Percentiles rank a stretch among this genome's conserved stretches.
These are phyloP conservation scores for Tricholoma flavovirens DNA, from an alignment of 768 basidiomycete genomes.

Conservation along the genomic window DNA sequence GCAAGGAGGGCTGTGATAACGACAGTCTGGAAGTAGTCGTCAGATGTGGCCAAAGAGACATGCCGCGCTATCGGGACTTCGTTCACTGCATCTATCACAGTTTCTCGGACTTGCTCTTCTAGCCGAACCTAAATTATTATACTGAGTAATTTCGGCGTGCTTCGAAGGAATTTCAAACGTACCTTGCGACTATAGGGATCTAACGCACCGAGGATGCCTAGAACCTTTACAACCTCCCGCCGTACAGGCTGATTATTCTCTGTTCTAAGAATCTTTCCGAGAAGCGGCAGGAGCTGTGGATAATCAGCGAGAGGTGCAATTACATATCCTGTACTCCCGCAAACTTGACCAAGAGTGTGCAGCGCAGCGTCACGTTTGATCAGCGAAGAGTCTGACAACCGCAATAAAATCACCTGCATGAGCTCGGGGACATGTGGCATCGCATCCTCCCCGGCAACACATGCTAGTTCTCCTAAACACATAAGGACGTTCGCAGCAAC, in stretches of 20 bases:
- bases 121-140: slow-evolving; percentile 42
- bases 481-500: slow-evolving; percentile 91
- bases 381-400: slow-evolving; percentile 84
- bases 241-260: slow-evolving; percentile 68
- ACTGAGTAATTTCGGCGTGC: not conserved
- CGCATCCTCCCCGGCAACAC: slow-evolving; percentile 91
- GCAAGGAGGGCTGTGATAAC: slow-evolving; percentile 84
- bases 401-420: slow-evolving; percentile 84
- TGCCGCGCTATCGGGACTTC: slow-evolving; percentile 66
- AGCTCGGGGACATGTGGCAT: slow-evolving; percentile 76
- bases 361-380: slow-evolving; percentile 92
- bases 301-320: slow-evolving; percentile 87
- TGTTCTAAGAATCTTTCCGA: slow-evolving; percentile 80
- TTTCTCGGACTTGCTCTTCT: slow-evolving; percentile 62
- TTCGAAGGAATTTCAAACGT: not conserved
- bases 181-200: slow-evolving; percentile 97
- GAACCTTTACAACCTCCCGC: slow-evolving; percentile 88
- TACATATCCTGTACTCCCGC: slow-evolving; percentile 93
- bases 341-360: slow-evolving; percentile 90
- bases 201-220: slow-evolving; percentile 92
- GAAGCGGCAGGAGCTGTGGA: slow-evolving; percentile 80
- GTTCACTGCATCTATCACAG: slow-evolving; percentile 53
- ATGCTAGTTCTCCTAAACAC: slow-evolving; percentile 91
- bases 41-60: slow-evolving; percentile 58
- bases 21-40: slow-evolving; percentile 97